Base-by-base conservation (phyloP, 495 filamentous ascomycete genomes). In the Penicillium verhagenii region DNA sequence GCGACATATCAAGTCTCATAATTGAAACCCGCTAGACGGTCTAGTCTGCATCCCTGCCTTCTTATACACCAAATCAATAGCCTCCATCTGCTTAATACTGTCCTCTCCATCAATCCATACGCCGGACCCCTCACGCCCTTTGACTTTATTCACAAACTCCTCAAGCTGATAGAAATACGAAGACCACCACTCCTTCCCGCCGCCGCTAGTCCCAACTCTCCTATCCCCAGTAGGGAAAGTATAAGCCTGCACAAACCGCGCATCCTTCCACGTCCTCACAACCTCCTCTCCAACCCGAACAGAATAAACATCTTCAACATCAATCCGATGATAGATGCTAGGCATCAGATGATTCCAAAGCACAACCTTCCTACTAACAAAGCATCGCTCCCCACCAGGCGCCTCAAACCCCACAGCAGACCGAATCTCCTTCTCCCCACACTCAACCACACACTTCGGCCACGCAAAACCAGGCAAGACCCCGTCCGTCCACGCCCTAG, bases 81-180 rank as follows among this genome's bases (percentile, higher is more conserved):
- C 76, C 62, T 72, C 65, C 74, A 78, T 77, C 59, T 81, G 77
- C 19, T 58, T 59, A 35, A 85, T 75, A 19, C 74, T 81, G 39
- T 84, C 80, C 50, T 72, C 69, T 1, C 63, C 66, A 55, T 71
- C 65, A 8, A 85, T 62, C 82, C 83, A 85, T 7, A 74, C 67
- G 5, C 68, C 69, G 4, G 64, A 70, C 0, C 60, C 65, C 37
- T 70, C 53, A 5, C 76, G 63, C 0, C 76, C 76, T 24, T 73
- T 76, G 4, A 85, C 57, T 20, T 59, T 66, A 57, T 84, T 79
- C 14, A 85, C 78, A 58, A 86, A 86, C 51, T 79, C 69, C 54
- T 85, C 75, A 6, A 86, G 66, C 65, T 81, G 75, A 54, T 79
- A 69, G 10, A 74, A 70, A 57, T 82, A 83, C 2, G 74, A 75